Percentiles rank a stretch among this genome's conserved stretches.
Evolutionary conservation across 306 rosid species (phyloP).

Genomic region (Inga oerstediana): DNA sequence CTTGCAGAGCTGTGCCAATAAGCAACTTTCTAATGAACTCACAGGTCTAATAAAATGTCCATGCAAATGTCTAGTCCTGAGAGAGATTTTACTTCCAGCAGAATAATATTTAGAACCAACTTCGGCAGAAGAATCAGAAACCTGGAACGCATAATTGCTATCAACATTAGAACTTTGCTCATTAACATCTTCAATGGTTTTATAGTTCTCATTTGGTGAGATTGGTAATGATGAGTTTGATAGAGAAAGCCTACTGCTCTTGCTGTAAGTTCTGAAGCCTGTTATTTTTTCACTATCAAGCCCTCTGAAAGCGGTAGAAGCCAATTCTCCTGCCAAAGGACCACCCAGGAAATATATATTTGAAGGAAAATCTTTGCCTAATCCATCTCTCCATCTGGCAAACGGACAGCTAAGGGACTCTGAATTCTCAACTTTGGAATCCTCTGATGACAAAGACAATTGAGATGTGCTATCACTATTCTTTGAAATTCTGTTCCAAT

Average conservation of each 20-base stretch:
- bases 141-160: constrained; percentile 33
- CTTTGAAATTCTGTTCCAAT: constrained; percentile 54
- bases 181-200: constrained; percentile 38
- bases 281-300: not conserved
- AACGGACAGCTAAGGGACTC: constrained; percentile 38
- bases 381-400: constrained; percentile 30
- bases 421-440: constrained; percentile 43
- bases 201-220: constrained; percentile 30
- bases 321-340: constrained; percentile 39
- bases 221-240: constrained; percentile 42
- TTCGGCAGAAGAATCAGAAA: constrained; percentile 37
- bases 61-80: constrained; percentile 42
- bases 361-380: constrained; percentile 33
- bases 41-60: constrained; percentile 46
- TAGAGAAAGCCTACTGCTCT: constrained; percentile 46
- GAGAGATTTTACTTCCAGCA: constrained; percentile 50
- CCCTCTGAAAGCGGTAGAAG: not conserved
- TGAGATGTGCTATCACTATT: constrained; percentile 31
- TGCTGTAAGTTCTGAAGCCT: constrained; percentile 21
- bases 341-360: constrained; percentile 36
- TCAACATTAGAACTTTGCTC: constrained; percentile 24
- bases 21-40: constrained; percentile 82
- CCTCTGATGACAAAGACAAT: constrained; percentile 43
- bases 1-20: constrained; percentile 69
- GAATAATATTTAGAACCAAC: constrained; percentile 41